Conservation (phyloP, 257 asterid genomes). For the Solanum chaucha region DNA sequence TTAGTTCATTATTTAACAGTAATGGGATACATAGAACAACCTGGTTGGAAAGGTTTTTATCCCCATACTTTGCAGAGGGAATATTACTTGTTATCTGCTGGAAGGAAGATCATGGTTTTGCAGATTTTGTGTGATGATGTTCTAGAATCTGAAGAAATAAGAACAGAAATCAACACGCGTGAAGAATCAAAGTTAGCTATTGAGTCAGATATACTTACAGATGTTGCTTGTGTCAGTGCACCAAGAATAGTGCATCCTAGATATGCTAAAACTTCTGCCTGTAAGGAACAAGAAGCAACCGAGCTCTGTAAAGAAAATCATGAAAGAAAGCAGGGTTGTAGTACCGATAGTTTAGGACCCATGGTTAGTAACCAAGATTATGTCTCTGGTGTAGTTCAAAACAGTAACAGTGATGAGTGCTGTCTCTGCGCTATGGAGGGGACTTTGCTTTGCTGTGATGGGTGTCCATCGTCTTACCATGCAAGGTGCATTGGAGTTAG, state of each 20-base stretch:
- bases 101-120: constrained; percentile 52
- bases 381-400: constrained; percentile 33
- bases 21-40: constrained; percentile 39
- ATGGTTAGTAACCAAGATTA: constrained; percentile 25
- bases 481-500: constrained; percentile 72
- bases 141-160: constrained; percentile 63
- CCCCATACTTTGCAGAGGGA: constrained; percentile 54
- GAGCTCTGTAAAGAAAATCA: constrained; percentile 22
- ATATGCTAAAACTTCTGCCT: constrained; percentile 42
- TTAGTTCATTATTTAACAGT: constrained; percentile 53
- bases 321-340: constrained; percentile 16
- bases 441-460: constrained; percentile 74
- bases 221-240: constrained; percentile 23
- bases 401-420: constrained; percentile 77
- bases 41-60: constrained; percentile 61
- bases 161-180: constrained; percentile 60
- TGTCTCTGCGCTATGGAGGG: constrained; percentile 93
- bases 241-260: constrained; percentile 65
- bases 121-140: constrained; percentile 74
- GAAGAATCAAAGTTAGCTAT: constrained; percentile 51
- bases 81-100: constrained; percentile 59
- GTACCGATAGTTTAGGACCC: constrained; percentile 13
- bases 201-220: constrained; percentile 31
- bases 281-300: constrained; percentile 30
- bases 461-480: constrained; percentile 81